Conservation (phyloP, 2,329 filamentous ascomycete species). For the Paramyrothecium roridum region DNA sequence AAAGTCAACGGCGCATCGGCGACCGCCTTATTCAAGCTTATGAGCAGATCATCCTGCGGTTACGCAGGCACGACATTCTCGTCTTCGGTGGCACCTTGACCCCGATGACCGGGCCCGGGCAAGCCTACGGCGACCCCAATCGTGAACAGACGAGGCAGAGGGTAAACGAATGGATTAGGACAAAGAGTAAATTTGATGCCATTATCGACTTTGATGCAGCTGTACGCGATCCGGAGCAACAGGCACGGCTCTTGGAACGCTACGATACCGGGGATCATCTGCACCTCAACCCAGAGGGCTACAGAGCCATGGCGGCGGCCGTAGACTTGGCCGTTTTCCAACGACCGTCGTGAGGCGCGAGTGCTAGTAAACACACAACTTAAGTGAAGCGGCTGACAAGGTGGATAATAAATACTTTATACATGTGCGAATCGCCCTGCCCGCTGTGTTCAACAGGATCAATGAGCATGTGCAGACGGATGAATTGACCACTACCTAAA, state of each 20-base stretch:
- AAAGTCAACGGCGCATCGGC: conserved; percentile 41
- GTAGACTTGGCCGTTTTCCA: conserved; percentile 51
- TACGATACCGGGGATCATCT: conserved; percentile 60
- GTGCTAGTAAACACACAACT: conserved; percentile 19
- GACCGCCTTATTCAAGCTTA: conserved; percentile 51
- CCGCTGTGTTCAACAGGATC: not conserved
- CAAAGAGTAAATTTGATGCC: conserved; percentile 52
- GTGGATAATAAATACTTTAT: too few relatives aligned
- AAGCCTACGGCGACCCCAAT: conserved; percentile 45
- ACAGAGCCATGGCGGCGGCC: conserved; percentile 49
- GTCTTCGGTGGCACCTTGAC: conserved; percentile 56
- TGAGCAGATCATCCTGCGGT: conserved; percentile 49
- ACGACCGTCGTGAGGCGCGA: not conserved
- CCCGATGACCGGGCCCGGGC: conserved; percentile 40
- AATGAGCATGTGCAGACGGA: not conserved
- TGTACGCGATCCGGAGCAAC: conserved; percentile 43
- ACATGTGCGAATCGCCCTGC: not conserved
- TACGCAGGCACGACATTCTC: conserved; percentile 49
- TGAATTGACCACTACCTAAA: too few relatives aligned
- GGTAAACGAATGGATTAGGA: conserved; percentile 58
- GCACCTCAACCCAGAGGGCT: conserved; percentile 55
- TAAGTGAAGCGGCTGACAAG: not conserved
- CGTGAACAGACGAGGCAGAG: conserved; percentile 51
- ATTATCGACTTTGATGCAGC: conserved; percentile 60
- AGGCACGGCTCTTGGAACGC: conserved; percentile 30